Evolutionary conservation across 306 rosid genomes (phyloP).

Genomic region (Vigna angularis): DNA sequence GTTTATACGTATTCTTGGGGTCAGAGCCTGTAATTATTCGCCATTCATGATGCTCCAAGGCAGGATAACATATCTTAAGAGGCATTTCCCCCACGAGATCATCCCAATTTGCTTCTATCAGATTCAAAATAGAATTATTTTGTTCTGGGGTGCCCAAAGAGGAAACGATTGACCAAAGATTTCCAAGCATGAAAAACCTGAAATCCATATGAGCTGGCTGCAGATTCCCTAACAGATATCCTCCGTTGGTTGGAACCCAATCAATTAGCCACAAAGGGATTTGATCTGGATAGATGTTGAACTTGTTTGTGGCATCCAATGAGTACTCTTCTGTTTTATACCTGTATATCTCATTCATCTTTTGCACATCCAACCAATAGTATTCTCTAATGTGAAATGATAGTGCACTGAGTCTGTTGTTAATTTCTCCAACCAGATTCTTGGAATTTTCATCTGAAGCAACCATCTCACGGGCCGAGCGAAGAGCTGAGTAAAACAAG

Average conservation of each 20-base stretch:
- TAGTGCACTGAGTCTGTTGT: constrained; percentile 87
- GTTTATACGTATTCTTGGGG: constrained; percentile 91
- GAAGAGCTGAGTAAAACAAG: constrained; percentile 90
- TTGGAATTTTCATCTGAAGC: constrained; percentile 64
- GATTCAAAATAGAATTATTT: constrained; percentile 72
- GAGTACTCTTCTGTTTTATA: constrained; percentile 98
- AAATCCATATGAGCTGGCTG: constrained; percentile 99
- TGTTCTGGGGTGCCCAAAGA: constrained; percentile 94
- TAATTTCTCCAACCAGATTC: constrained; percentile 75
- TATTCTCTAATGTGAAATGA: constrained; percentile 95
- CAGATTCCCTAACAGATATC: constrained; percentile 86
- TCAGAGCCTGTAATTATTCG: constrained; percentile 92
- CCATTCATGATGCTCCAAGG: constrained; percentile 93
- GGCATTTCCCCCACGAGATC: constrained; percentile 93
- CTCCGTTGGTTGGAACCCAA: constrained; percentile 96
- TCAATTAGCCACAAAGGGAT: constrained; percentile 94
- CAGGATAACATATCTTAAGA: constrained; percentile 90
- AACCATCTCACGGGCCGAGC: constrained; percentile 87
- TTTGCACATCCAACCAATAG: constrained; percentile 91
- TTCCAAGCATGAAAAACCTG: constrained; percentile 94
- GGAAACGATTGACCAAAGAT: constrained; percentile 90
- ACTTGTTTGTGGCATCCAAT: constrained; percentile 85
- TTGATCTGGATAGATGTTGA: constrained; percentile 97
- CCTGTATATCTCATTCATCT: constrained; percentile 91
- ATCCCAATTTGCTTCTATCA: constrained; percentile 88